These are phyloP conservation scores for Kickxella alabastrina DNA, from an alignment of 192 early-diverging fungal species.

Conservation along the genomic window DNA sequence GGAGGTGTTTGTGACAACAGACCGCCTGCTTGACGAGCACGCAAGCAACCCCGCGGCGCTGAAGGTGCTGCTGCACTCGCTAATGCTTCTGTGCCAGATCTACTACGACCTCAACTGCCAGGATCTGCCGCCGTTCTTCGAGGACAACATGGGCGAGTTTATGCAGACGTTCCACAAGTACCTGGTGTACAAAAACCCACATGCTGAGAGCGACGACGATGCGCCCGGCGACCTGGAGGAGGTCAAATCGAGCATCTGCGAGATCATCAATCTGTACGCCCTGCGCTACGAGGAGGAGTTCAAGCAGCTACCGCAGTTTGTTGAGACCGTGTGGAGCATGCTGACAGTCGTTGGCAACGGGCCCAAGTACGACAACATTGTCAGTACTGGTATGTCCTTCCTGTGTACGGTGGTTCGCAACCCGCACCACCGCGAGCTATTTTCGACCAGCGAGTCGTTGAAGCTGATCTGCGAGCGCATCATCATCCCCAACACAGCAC, in stretches of 20 bases:
- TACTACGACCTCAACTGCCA: conserved; percentile 95
- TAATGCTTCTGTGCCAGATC: conserved; percentile 81
- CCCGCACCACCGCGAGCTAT: conserved; percentile 67
- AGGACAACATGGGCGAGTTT: conserved; percentile 81
- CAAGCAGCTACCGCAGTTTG: conserved; percentile 71
- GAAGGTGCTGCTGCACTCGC: conserved; percentile 65
- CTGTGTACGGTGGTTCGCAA: conserved; percentile 82
- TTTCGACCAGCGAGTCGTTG: conserved; percentile 68
- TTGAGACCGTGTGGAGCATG: conserved; percentile 83
- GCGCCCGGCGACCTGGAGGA: conserved; percentile 80
- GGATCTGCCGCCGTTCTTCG: conserved; percentile 96
- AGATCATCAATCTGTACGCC: conserved; percentile 86
- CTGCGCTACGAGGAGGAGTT: conserved; percentile 91
- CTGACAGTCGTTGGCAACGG: conserved; percentile 69
- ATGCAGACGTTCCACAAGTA: conserved; percentile 88
- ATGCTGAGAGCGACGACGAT: conserved; percentile 68
- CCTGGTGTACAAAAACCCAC: conserved; percentile 72
- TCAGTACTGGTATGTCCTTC: conserved; percentile 86
- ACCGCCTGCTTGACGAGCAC: conserved; percentile 71
- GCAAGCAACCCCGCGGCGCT: conserved; percentile 60
- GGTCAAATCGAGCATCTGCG: conserved; percentile 90
- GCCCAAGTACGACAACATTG: conserved; percentile 80
- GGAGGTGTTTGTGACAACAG: conserved; percentile 79
- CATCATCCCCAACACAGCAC: conserved; percentile 85
- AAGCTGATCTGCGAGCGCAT: conserved; percentile 84